A percentile compares a stretch with the other conserved stretches of the same genome.
Conservation (phyloP, 345 rosid genomes). For the Punica granatum region DNA sequence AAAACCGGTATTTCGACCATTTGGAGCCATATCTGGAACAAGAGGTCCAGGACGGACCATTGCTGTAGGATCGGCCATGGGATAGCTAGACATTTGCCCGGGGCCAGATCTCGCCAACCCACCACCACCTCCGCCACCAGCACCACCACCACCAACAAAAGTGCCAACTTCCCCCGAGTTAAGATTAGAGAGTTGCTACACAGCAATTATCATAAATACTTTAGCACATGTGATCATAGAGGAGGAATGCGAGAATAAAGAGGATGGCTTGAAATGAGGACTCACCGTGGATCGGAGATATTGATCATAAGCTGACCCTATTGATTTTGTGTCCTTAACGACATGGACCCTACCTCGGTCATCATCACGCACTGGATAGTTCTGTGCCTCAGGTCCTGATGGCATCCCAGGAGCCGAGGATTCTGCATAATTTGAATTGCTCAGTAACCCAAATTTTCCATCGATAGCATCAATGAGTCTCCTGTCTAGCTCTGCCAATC, state of each 20-base stretch:
- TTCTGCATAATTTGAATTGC: slow-evolving; percentile 22
- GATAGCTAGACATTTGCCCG: slow-evolving; percentile 27
- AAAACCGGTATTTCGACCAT: slow-evolving; percentile 38
- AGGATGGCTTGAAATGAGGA: background rate
- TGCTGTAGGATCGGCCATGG: slow-evolving; percentile 37
- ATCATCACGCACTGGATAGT: slow-evolving; percentile 50
- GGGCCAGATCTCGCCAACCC: slow-evolving; percentile 29
- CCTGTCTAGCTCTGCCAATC: background rate
- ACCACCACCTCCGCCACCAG: background rate
- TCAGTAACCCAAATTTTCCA: background rate
- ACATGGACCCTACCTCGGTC: slow-evolving; percentile 35
- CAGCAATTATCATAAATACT: slow-evolving; percentile 19
- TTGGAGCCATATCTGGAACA: slow-evolving; percentile 38
- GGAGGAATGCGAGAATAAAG: background rate
- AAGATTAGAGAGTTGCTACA: slow-evolving; percentile 58
- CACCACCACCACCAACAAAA: slow-evolving; percentile 26
- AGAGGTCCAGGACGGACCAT: slow-evolving; percentile 32
- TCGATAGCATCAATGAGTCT: background rate
- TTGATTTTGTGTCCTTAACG: slow-evolving; percentile 63
- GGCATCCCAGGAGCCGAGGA: slow-evolving; percentile 32
- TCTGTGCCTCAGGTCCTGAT: slow-evolving; percentile 40
- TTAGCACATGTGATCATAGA: slow-evolving; percentile 11
- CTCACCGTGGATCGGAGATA: slow-evolving; percentile 58
- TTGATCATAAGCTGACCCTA: slow-evolving; percentile 73
- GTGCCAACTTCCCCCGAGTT: slow-evolving; percentile 51